Evolutionary conservation across 1,139 yeast species (phyloP), one percentile per base, ranked within the genome.

Genomic region (Waltiozyma sp.): DNA sequence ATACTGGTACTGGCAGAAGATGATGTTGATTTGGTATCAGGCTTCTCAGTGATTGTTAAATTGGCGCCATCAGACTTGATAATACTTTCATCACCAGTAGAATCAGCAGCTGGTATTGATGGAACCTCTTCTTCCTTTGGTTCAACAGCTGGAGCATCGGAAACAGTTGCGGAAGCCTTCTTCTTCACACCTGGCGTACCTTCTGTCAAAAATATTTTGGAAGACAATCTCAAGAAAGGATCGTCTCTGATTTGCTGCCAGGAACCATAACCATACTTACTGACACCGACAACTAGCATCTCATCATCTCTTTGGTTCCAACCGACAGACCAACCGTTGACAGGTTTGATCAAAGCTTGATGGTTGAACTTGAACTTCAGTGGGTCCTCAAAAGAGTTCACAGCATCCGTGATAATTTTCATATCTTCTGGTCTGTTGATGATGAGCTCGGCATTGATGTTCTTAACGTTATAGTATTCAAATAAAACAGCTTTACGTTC

Each of bases 171-270:
- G 16, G 51, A 40, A 1, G 42, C 55, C 28, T 51, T 54, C 44
- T 55, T 63, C 42, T 47, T 42, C 5, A 45, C 42, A 34, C 46
- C 51, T 14, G 51, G 46, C 2, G 42, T 41, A 19, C 45, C 33
- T 37, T 66, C 69, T 43, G 62, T 86, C 53, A 89, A 69, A 57
- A 77, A 89, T 49, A 89, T 65, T 65, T 86, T 89, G 54, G 87
- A 87, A 49, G 88, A 86, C 50, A 93, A 70, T 14, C 91, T 93
- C 47, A 93, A 70, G 45, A 86, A 73, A 1, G 98, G 97, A 64
- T 93, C 98, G 63, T 91, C 98, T 58, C 98, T 70, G 40, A 93
- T 89, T 59, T 85, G 89, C 8, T 75, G 63, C 98, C 98, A 93
- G 1, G 95, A 82, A 19, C 98, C 98, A 58, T 87, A 91, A 0